These are phyloP conservation scores for Talaromyces nanjingensis DNA, from an alignment of 495 filamentous ascomycete species.

Conservation along the genomic window DNA sequence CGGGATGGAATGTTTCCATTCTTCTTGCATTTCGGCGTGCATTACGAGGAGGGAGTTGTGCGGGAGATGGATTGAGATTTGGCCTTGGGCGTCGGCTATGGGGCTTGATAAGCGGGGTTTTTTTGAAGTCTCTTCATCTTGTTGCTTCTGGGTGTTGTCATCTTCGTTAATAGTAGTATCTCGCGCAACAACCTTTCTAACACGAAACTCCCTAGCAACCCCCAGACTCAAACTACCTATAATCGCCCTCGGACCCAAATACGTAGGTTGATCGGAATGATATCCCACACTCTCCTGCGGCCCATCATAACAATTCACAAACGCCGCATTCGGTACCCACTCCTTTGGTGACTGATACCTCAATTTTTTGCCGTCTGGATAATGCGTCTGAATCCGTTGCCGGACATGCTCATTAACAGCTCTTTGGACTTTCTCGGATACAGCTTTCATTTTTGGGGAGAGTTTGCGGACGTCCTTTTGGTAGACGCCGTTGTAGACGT, in stretches of 20 bases:
- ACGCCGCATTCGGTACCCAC: conserved; percentile 83
- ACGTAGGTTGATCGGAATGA: conserved; percentile 88
- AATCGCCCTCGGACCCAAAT: conserved; percentile 77
- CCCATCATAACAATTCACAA: conserved; percentile 89
- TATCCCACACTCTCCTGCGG: conserved; percentile 76
- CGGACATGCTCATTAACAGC: conserved; percentile 70
- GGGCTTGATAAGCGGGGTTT: conserved; percentile 18
- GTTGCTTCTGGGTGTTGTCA: conserved; percentile 13
- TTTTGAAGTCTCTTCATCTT: conserved; percentile 7
- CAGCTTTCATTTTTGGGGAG: conserved; percentile 60
- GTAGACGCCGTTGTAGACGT: conserved; percentile 73
- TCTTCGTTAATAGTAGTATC: conserved; percentile 32
- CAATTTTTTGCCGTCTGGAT: conserved; percentile 63
- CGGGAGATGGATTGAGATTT: conserved; percentile 84
- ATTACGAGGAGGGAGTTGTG: conserved; percentile 92
- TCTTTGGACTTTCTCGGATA: conserved; percentile 58
- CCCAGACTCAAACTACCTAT: conserved; percentile 90
- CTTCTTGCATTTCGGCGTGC: conserved; percentile 74
- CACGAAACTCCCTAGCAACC: conserved; percentile 83
- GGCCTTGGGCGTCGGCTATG: conserved; percentile 60
- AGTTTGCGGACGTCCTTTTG: conserved; percentile 68
- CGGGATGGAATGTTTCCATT: conserved; percentile 58
- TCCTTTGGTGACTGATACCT: conserved; percentile 54
- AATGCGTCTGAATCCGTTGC: conserved; percentile 53
- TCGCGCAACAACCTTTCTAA: conserved; percentile 62